These are phyloP conservation scores for Lentinula sp. DNA, from an alignment of 768 basidiomycete genomes.

Conservation along the genomic window DNA sequence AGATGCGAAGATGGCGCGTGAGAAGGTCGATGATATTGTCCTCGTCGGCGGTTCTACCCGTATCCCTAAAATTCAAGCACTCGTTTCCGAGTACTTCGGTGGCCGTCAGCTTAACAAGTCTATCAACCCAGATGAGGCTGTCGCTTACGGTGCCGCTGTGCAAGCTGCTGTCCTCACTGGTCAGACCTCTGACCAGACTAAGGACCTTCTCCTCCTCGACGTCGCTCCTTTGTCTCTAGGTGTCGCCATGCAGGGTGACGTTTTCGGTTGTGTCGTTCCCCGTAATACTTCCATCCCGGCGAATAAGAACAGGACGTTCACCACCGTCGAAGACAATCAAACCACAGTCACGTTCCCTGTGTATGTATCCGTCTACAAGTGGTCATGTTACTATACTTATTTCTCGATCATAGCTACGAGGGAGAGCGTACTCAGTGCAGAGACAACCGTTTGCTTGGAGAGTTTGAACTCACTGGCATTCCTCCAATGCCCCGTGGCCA, in stretches of 20 bases:
- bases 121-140: conserved; percentile 99
- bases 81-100: conserved; percentile 98
- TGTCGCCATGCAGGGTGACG: conserved; percentile 99
- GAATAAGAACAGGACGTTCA: conserved; percentile 98
- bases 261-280: conserved; percentile 99
- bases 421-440: conserved; percentile 99
- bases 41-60: conserved; percentile 99
- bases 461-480: conserved; percentile 98
- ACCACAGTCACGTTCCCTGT: conserved; percentile 99
- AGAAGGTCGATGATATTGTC: conserved; percentile 98
- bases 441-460: conserved; percentile 97
- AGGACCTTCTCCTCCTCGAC: conserved; percentile 96
- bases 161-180: conserved; percentile 99
- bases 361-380: conserved; percentile 32
- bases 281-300: conserved; percentile 99
- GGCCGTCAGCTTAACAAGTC: conserved; percentile 99
- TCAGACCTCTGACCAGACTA: conserved; percentile 98
- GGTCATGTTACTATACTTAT: neutral
- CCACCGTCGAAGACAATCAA: conserved; percentile 99
- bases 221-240: conserved; percentile 97
- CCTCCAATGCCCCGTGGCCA: conserved; percentile 99
- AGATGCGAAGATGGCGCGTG: conserved; percentile 96
- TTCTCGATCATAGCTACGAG: conserved; percentile 62
- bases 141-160: conserved; percentile 99
- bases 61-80: conserved; percentile 98